Percentiles rank a stretch among this genome's conserved stretches.
These are phyloP conservation scores for Auricularia auricula-judae DNA, from an alignment of 768 basidiomycete genomes.

Conservation along the genomic window DNA sequence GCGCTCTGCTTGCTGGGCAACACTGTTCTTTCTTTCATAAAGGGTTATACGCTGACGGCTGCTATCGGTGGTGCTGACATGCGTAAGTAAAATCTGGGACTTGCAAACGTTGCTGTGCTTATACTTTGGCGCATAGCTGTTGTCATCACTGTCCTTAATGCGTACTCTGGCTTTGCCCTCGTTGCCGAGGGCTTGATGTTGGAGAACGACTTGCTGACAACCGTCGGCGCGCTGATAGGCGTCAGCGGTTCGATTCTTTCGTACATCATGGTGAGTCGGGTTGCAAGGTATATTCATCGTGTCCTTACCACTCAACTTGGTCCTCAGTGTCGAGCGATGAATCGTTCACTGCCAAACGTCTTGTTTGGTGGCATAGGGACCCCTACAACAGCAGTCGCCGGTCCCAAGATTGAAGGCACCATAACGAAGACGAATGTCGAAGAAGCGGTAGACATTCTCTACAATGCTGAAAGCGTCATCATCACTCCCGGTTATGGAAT, in stretches of 20 bases:
- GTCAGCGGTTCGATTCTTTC: conserved; percentile 86
- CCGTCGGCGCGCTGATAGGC: conserved; percentile 77
- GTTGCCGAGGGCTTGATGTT: conserved; percentile 92
- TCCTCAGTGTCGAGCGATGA: conserved; percentile 81
- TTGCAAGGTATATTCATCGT: neutral
- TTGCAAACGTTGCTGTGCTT: neutral
- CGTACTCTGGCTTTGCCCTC: conserved; percentile 83
- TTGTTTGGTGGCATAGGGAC: conserved; percentile 78
- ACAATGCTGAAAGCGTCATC: conserved; percentile 76
- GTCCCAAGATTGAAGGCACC: conserved; percentile 71
- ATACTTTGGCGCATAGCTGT: conserved; percentile 41
- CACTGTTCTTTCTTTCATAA: conserved; percentile 67
- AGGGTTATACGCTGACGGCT: conserved; percentile 79
- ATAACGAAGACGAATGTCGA: conserved; percentile 72
- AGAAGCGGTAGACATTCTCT: conserved; percentile 67
- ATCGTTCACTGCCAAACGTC: conserved; percentile 74
- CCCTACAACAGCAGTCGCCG: conserved; percentile 28
- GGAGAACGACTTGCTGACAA: conserved; percentile 73
- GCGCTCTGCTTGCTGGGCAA: conserved; percentile 70
- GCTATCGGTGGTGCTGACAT: conserved; percentile 92
- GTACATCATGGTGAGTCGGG: conserved; percentile 70
- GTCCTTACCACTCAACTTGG: conserved; percentile 5
- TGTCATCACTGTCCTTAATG: conserved; percentile 83
- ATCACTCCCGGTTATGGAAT: conserved; percentile 70
- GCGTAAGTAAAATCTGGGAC: conserved; percentile 43